Evolutionary conservation across 23 red algal genomes (phyloP), one percentile per base, ranked within the genome.

Genomic region (Gracilaria caudata): DNA sequence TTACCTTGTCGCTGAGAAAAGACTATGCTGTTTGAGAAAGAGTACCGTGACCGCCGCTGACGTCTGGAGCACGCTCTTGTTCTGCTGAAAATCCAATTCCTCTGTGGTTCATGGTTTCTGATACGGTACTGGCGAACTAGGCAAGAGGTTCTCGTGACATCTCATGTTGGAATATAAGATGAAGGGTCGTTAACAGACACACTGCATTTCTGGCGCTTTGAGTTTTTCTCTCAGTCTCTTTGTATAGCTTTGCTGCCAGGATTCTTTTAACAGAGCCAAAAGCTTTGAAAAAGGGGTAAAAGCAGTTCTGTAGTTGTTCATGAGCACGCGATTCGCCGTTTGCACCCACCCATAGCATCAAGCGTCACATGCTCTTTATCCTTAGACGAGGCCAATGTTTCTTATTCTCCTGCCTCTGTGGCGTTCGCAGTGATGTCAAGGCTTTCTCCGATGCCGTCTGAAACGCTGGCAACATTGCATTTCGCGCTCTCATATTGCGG

Each of bases 311-410:
- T 53, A 30, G 45, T 73, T 86, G 82, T 53, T 86, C 71, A 89
- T 66, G 13, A 79, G 64, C 23, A 89, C 49, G 54, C 74, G 71
- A 45, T 89, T 89, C 7, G 85, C 85, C 12, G 61, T 61, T 75
- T 89, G 85, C 30, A 89, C 55, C 85, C 85, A 89, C 35, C 44
- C 72, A 89, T 79, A 10, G 85, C 64, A 41, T 89, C 85, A 79
- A 89, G 79, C 36, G 47, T 55, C n/a, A 78, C 47, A 46, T 89
- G 85, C 34, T 89, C 85, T n/a, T n/a, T n/a, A n/a, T n/a, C n/a
- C n/a, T n/a, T n/a, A n/a, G n/a, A n/a, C n/a, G n/a, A n/a, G n/a
- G n/a, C n/a, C n/a, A n/a, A n/a, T n/a, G n/a, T n/a, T n/a, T n/a
- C n/a, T n/a, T n/a, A n/a, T n/a, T n/a, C n/a, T n/a, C n/a, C n/a